A percentile compares a stretch with the other conserved stretches of the same genome.
phyloP scores from a whole-genome alignment of 2,329 filamentous ascomycete genomes.

The Epicoccum nigrum region DNA sequence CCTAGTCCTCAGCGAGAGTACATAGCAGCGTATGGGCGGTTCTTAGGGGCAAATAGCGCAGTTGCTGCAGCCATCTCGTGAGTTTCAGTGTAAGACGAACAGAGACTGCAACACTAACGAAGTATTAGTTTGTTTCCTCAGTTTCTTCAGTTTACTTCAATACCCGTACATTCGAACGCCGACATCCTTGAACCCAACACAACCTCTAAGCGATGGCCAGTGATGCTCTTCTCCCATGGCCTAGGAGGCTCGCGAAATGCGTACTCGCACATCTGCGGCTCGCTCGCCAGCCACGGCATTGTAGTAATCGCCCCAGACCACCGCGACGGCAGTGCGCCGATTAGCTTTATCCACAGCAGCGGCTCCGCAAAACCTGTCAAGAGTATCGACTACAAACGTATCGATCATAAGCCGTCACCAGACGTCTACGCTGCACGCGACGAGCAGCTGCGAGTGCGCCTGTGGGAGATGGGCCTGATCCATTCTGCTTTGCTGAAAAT shows the following conservation, averaged over 20 bases:
- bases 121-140: conserved; percentile 67
- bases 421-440: conserved; percentile 73
- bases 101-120: conserved; percentile 3
- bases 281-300: conserved; percentile 79
- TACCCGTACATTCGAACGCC: conserved; percentile 76
- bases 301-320: conserved; percentile 84
- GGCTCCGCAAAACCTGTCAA: conserved; percentile 47
- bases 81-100: conserved; percentile 11
- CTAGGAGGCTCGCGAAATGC: conserved; percentile 81
- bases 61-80: conserved; percentile 50
- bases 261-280: conserved; percentile 82
- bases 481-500: conserved; percentile 72
- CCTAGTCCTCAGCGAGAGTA: conserved; percentile 77
- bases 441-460: conserved; percentile 72
- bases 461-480: conserved; percentile 78
- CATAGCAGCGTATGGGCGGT: conserved; percentile 76
- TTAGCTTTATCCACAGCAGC: conserved; percentile 72
- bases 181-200: conserved; percentile 59
- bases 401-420: conserved; percentile 67
- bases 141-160: conserved; percentile 73
- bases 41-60: conserved; percentile 69
- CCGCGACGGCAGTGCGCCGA: conserved; percentile 77
- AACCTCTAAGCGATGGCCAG: conserved; percentile 70
- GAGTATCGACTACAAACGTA: conserved; percentile 52
- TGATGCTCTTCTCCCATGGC: conserved; percentile 85